phyloP scores from a whole-genome alignment of 345 rosid genomes.

The Gossypium australe region DNA sequence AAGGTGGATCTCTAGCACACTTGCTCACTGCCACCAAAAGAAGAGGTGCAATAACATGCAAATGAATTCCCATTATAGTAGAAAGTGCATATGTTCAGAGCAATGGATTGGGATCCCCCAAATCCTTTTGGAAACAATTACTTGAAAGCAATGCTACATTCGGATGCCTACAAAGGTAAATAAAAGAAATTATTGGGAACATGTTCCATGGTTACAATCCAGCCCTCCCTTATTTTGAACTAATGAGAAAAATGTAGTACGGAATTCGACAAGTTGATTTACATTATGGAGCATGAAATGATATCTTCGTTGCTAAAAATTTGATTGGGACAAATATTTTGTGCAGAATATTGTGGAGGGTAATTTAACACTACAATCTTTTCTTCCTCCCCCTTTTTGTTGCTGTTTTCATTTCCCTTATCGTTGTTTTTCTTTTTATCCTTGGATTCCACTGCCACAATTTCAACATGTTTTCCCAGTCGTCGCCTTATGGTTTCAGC shows the following conservation, averaged over 20 bases:
- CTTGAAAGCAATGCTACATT: no score
- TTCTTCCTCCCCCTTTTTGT: neutral
- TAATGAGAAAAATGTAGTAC: neutral
- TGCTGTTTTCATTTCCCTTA: neutral
- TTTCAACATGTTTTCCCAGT: constrained; percentile 45
- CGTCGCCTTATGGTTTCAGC: constrained; percentile 29
- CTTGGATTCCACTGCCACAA: constrained; percentile 28
- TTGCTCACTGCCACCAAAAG: constrained; percentile 74
- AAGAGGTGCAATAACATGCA: constrained; percentile 83
- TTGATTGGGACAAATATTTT: constrained; percentile 28
- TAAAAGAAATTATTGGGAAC: no score
- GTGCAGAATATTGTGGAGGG: constrained; percentile 36
- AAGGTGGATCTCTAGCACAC: constrained; percentile 89
- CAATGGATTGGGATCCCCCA: no score
- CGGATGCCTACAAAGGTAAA: no score
- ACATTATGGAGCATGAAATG: constrained; percentile 46
- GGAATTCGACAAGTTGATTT: neutral
- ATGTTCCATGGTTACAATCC: no score
- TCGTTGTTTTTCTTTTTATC: neutral
- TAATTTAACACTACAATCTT: constrained; percentile 19
- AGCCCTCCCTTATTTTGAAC: no score
- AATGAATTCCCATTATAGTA: constrained; percentile 86
- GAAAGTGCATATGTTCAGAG: constrained; percentile 63
- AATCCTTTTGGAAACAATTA: no score
- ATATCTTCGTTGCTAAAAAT: constrained; percentile 44